A percentile compares a stretch with the other conserved stretches of the same genome.
These are phyloP conservation scores for Alternaria tenuissima DNA, from an alignment of 2,329 filamentous ascomycete genomes.

Conservation along the genomic window DNA sequence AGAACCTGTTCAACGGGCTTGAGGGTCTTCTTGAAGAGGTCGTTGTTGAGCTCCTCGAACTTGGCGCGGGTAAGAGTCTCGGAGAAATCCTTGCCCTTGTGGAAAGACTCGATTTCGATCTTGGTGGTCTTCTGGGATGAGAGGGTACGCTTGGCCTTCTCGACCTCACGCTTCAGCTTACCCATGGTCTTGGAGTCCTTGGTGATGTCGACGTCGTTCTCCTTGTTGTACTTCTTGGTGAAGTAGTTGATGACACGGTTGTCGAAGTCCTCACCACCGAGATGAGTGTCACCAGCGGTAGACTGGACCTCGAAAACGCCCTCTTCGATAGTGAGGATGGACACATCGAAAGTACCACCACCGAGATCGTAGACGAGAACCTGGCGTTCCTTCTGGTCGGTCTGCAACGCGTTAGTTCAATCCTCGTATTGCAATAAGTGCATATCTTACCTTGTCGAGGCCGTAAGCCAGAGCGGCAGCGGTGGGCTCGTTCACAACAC, in stretches of 20 bases:
- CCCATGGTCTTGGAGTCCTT: conserved; percentile 98
- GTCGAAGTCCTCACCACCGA: conserved; percentile 99
- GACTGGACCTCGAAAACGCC: conserved; percentile 95
- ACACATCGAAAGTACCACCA: conserved; percentile 55
- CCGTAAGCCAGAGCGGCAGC: conserved; percentile 95
- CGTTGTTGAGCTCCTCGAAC: conserved; percentile 99
- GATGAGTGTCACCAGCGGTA: conserved; percentile 95
- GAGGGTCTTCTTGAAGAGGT: conserved; percentile 98
- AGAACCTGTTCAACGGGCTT: conserved; percentile 99
- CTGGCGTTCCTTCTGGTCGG: conserved; percentile 50
- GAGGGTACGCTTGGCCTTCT: conserved; percentile 99
- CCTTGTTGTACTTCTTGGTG: conserved; percentile 98
- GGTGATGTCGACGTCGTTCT: conserved; percentile 88
- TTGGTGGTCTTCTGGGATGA: conserved; percentile 90
- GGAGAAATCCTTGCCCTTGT: conserved; percentile 96
- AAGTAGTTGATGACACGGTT: conserved; percentile 97
- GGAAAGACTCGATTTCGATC: conserved; percentile 97
- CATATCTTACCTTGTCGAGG: conserved; percentile 57
- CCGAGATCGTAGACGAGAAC: conserved; percentile 55
- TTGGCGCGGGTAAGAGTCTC: conserved; percentile 98
- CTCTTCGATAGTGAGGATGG: conserved; percentile 85
- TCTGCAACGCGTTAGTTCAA: conserved; percentile 22
- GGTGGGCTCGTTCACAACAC: conserved; percentile 96
- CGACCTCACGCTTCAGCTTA: conserved; percentile 98
- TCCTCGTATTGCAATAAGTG: background rate